Conservation (phyloP, 106 monocot genomes). For the Phalaenopsis equestris region DNA sequence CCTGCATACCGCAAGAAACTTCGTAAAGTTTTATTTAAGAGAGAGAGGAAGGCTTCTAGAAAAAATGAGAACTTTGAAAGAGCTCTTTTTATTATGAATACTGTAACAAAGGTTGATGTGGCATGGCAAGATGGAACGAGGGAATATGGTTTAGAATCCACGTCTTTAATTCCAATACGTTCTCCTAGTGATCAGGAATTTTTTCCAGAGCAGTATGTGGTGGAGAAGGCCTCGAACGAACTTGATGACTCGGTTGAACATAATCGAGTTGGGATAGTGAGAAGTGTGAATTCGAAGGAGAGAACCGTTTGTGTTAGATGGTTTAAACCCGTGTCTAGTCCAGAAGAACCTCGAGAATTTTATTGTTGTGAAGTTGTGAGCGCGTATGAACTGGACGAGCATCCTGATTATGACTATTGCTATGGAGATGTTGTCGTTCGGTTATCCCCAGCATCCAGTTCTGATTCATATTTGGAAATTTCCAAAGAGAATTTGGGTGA, state of each 20-base stretch:
- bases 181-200: conserved; percentile 87
- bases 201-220: conserved; percentile 93
- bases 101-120: conserved; percentile 70
- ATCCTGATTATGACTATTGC: conserved; percentile 95
- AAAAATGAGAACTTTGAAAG: conserved; percentile 63
- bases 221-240: conserved; percentile 70
- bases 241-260: conserved; percentile 45
- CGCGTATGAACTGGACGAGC: conserved; percentile 87
- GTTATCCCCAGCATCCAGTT: conserved; percentile 44
- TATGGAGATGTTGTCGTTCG: conserved; percentile 94
- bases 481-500: conserved; percentile 7
- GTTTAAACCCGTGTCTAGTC: conserved; percentile 56
- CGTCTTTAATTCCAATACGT: conserved; percentile 61
- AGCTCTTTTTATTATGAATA: conserved; percentile 74
- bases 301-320: conserved; percentile 76
- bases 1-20: conserved; percentile 54
- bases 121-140: conserved; percentile 90
- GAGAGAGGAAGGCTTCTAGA: conserved; percentile 45
- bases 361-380: conserved; percentile 79
- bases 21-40: conserved; percentile 54
- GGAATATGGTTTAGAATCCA: conserved; percentile 55
- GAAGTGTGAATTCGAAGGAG: conserved; percentile 71
- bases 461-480: conserved; percentile 17
- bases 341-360: conserved; percentile 53
- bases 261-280: conserved; percentile 69